Base-by-base conservation (phyloP, 768 basidiomycete species). In the Boletellus ananas region DNA sequence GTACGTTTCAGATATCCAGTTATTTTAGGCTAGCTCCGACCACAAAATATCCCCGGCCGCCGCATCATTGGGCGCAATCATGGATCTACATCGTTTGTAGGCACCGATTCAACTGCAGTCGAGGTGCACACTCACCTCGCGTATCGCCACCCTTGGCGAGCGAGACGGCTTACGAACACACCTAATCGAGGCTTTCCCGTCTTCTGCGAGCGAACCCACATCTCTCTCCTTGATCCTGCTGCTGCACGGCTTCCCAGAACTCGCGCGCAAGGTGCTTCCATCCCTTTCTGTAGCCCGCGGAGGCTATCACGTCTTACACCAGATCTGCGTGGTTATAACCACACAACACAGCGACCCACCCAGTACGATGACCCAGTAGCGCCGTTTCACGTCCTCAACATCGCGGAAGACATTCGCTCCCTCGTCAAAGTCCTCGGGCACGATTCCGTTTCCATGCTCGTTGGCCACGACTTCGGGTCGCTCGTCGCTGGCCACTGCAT, bases 211-310 rank as follows among this genome's bases (percentile, higher is more conserved):
- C 35, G 47, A 52, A 23, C 49, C 52, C 37, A 40, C 56, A 34
- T 59, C 66, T 18, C 64, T 69, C 5, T 79, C 77, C 1, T 71
- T 85, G 13, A 57, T 84, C 40, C 47, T 85, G 27, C 76, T 86
- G 20, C 61, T 85, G 2, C 83, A 85, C 53, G 84, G 83, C 36
- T 85, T 85, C 60, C 83, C 83, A 10, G 83, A 85, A 58, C 71
- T 85, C 6, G 76, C 82, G 3, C 72, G 84, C 13, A 80, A 81
- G 51, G 51, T 84, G 31, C 71, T 85, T 31, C 57, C 65, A 0
- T 80, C 80, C 0, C 71, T 85, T 21, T 61, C 78, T 0, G 56
- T 66, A 6, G 69, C 71, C 3, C 58, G 35, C 43, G 33, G 43
- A 21, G 83, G 83, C 1, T 84, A 77, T 64, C 73, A 77, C 46